Conservation (phyloP, 139 green algal genomes). For the Haematococcus sp. region DNA sequence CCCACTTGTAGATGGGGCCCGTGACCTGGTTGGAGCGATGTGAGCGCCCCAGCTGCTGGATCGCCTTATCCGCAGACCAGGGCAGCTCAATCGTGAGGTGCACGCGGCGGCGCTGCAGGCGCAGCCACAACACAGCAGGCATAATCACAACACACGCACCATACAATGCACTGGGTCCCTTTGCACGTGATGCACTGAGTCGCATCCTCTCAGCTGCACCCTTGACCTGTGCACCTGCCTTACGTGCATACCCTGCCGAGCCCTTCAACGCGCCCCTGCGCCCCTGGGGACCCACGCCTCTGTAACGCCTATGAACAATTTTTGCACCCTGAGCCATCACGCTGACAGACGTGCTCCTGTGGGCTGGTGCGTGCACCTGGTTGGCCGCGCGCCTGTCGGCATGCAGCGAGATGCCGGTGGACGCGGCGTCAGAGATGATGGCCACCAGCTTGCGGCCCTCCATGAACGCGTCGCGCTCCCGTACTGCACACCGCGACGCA, state of each 20-base stretch:
- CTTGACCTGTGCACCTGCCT: too few relatives aligned
- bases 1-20: slow-evolving; percentile 53
- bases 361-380: too few relatives aligned
- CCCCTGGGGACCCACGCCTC: too few relatives aligned
- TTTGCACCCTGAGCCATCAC: too few relatives aligned
- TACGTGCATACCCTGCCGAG: too few relatives aligned
- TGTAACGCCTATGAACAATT: too few relatives aligned
- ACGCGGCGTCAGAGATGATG: slow-evolving; percentile 88
- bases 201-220: too few relatives aligned
- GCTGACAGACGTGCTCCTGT: too few relatives aligned
- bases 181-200: too few relatives aligned
- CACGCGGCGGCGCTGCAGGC: slow-evolving; percentile 60
- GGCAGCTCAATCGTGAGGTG: slow-evolving; percentile 92
- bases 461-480: slow-evolving; percentile 79
- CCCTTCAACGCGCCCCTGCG: too few relatives aligned
- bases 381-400: slow-evolving; percentile 33
- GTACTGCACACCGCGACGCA: slow-evolving; percentile 16
- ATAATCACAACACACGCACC: background rate
- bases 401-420: slow-evolving; percentile 80
- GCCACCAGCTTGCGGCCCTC: slow-evolving; percentile 83
- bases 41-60: slow-evolving; percentile 85
- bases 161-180: too few relatives aligned
- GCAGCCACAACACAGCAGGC: background rate
- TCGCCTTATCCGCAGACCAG: slow-evolving; percentile 89
- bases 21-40: slow-evolving; percentile 69